Base-by-base conservation (phyloP, 768 basidiomycete genomes). In the Hypholoma fasciculare region DNA sequence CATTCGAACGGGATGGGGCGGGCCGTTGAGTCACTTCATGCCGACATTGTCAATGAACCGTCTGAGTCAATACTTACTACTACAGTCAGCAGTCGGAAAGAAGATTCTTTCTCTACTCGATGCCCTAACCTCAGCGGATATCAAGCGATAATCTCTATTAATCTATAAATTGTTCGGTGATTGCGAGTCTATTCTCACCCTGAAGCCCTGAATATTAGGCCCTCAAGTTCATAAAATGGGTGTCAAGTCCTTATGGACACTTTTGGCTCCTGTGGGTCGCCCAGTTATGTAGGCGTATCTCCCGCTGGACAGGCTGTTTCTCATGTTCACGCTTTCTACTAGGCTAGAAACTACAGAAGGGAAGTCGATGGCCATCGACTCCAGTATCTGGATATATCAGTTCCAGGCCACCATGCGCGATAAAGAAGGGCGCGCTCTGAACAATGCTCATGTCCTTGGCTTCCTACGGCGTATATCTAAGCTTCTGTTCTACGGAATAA, bases 331-430 rank as follows among this genome's bases (percentile, higher is more conserved):
- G 26, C 37, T 44, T 11, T 13, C 14, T 4, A 38, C 23, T 67
- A 96, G 95, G 73, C 79, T 98, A 54, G 96, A 99, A 74, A 95
- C 90, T 0, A 84, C 96, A 69, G 95, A 96, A 67, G 95, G 94
- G n/a, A 96, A 95, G 70, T 78, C 86, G 9, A 85, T 99, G 76
- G 97, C 97, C 2, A 98, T 99, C 56, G 97, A 99, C 74, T 98
- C 96, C 3, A 97, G 94, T 64, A 98, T 99, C 62, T 99, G 97
- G 97, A 87, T 99, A 54, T 99, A 99, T 72, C 97, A 99, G 72
- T 99, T 99, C 68, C 96, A 98, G 75, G 96, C 96, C 19, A 98
- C 97, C 8, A 98, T 98, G 96, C 86, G 97, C 20, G 96, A 96
- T 73, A 98, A 94, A 68, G 94, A 98, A 58, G 97, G 97, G 26